Conservation (phyloP, 2,329 filamentous ascomycete species). For the Podosphaera fusca region DNA sequence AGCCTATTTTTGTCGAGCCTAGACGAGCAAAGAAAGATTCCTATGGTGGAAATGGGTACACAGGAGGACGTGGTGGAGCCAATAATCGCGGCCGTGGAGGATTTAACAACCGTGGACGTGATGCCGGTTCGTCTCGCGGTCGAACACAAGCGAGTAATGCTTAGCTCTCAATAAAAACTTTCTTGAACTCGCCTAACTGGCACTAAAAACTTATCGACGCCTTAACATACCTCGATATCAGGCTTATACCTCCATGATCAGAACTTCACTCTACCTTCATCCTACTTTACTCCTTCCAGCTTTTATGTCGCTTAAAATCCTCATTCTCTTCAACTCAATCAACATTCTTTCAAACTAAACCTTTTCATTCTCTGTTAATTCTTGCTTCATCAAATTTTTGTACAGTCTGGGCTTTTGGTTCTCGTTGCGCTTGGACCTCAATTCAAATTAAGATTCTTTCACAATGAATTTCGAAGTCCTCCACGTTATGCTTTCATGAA, state of each 20-base stretch:
- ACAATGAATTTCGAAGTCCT: too few species aligned
- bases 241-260: conserved; percentile 3
- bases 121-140: conserved; percentile 6
- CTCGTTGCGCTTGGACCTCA: not conserved
- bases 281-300: not conserved
- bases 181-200: not conserved
- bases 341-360: not conserved
- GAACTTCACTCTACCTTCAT: conserved; percentile 6
- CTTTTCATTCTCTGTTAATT: not conserved
- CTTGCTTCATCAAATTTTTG: conserved; percentile 6
- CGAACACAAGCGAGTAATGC: conserved; percentile 5
- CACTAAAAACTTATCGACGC: conserved; percentile 1
- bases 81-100: conserved; percentile 44
- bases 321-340: not conserved
- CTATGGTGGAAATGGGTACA: conserved; percentile 45
- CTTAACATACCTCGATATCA: conserved; percentile 7
- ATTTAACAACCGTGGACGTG: conserved; percentile 16
- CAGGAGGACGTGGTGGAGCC: conserved; percentile 34
- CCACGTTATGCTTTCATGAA: too few species aligned
- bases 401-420: not conserved
- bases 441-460: not conserved
- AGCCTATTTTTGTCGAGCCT: conserved; percentile 71
- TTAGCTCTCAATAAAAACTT: conserved; percentile 1
- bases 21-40: conserved; percentile 52
- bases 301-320: not conserved